These are phyloP conservation scores for Tricholoma saponaceum DNA, from an alignment of 768 basidiomycete species.

Conservation along the genomic window DNA sequence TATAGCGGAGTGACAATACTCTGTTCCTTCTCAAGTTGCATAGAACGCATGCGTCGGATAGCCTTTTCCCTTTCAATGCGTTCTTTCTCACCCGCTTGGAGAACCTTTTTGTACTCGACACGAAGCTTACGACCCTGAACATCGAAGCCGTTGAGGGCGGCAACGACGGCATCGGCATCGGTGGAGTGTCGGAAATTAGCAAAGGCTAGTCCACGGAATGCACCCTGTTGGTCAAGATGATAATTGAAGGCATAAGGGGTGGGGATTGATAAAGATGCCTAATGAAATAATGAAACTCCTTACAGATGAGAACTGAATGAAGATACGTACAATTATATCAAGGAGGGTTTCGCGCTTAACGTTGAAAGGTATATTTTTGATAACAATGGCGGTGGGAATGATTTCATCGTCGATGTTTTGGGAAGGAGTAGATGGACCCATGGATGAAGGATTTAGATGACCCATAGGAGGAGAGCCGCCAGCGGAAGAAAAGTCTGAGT, in stretches of 20 bases:
- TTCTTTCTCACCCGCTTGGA: conserved; percentile 99
- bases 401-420: conserved; percentile 77
- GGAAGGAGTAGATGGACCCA: conserved; percentile 46
- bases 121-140: conserved; percentile 96
- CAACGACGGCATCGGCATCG: conserved; percentile 95
- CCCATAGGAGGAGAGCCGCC: conserved; percentile 70
- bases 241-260: conserved; percentile 99
- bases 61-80: conserved; percentile 98
- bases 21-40: conserved; percentile 89
- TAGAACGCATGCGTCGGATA: conserved; percentile 94
- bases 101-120: conserved; percentile 98
- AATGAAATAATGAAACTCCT: conserved; percentile 14
- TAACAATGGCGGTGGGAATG: conserved; percentile 98
- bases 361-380: conserved; percentile 99
- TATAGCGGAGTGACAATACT: conserved; percentile 47
- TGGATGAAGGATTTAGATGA: conserved; percentile 41
- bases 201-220: conserved; percentile 96
- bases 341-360: conserved; percentile 95
- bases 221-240: conserved; percentile 93
- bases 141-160: conserved; percentile 92
- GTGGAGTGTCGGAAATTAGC: conserved; percentile 92
- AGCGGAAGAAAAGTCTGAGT: conserved; percentile 84
- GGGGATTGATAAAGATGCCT: conserved; percentile 91
- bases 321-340: conserved; percentile 82
- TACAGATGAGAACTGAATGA: conserved; percentile 8